These are phyloP conservation scores for Platanthera zijinensis DNA, from an alignment of 106 monocot species.

Conservation along the genomic window DNA sequence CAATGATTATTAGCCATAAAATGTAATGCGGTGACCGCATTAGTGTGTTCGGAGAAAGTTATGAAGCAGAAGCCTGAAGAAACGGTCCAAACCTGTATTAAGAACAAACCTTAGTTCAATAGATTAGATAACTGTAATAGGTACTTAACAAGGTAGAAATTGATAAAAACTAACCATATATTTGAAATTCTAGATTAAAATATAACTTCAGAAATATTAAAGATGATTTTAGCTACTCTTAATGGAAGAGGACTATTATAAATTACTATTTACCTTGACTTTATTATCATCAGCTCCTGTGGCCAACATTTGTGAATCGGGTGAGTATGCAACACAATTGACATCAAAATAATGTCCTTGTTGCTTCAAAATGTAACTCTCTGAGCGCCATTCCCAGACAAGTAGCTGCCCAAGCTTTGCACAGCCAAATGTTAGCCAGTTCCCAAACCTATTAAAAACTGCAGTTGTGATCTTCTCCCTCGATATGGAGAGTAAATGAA, in stretches of 20 bases:
- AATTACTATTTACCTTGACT: slow-evolving; percentile 65
- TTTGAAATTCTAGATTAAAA: neutral
- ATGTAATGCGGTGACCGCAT: slow-evolving; percentile 88
- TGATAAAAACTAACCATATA: neutral
- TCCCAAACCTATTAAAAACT: slow-evolving; percentile 71
- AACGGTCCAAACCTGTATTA: slow-evolving; percentile 84
- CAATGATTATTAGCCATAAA: slow-evolving; percentile 83
- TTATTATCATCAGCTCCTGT: slow-evolving; percentile 99
- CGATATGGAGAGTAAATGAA: slow-evolving; percentile 84
- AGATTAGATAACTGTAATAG: neutral
- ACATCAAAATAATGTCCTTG: slow-evolving; percentile 99
- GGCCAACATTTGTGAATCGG: slow-evolving; percentile 91
- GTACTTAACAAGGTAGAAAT: neutral
- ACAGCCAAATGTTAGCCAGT: slow-evolving; percentile 93
- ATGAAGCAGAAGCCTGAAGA: slow-evolving; percentile 95
- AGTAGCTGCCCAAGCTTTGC: slow-evolving; percentile 95
- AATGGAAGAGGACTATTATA: neutral
- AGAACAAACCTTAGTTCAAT: neutral
- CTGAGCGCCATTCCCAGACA: slow-evolving; percentile 99
- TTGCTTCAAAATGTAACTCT: slow-evolving; percentile 95
- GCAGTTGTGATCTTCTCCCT: slow-evolving; percentile 92
- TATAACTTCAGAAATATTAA: neutral
- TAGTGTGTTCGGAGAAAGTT: slow-evolving; percentile 97
- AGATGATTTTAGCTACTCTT: neutral
- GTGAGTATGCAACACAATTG: slow-evolving; percentile 80